These are phyloP conservation scores for Helianthus annuus DNA, from an alignment of 129 eudicot species.

Conservation along the genomic window HanXRQr2.0-SUNRISE NC_035445.2:79724981-79725480, in stretches of 20 bases:
- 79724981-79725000: background rate
- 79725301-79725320: conserved; percentile 65
- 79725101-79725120: conserved; percentile 64
- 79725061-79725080: conserved; percentile 65
- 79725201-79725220: background rate
- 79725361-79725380: conserved; percentile 65
- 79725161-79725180: conserved; percentile 60
- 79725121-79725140: conserved; percentile 65
- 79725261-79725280: conserved; percentile 47
- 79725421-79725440: conserved; percentile 35
- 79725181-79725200: conserved; percentile 33
- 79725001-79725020: background rate
- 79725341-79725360: conserved; percentile 64
- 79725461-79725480: background rate
- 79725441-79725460: background rate
- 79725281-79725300: conserved; percentile 65
- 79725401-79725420: conserved; percentile 75
- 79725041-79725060: conserved; percentile 36
- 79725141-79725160: conserved; percentile 66
- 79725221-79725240: background rate
- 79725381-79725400: conserved; percentile 55
- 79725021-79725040: background rate
- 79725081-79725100: conserved; percentile 65
- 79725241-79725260: background rate
- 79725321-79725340: conserved; percentile 66